Conservation (phyloP, 768 basidiomycete genomes). For the Russula olivacea region DNA sequence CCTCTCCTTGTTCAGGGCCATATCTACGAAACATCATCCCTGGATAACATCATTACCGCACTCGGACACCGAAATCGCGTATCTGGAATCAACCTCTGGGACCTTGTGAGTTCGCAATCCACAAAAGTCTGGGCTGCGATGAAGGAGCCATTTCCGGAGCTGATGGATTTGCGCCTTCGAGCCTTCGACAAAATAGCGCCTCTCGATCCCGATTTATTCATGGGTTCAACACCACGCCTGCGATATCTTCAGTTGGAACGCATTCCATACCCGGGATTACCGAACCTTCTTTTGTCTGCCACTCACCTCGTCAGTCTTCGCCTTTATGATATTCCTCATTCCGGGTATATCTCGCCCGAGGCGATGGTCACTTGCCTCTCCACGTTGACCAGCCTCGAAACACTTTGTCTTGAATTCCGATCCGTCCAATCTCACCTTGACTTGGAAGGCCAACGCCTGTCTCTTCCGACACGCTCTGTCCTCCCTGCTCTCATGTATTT, state of each 20-base stretch:
- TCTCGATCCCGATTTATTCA: background rate
- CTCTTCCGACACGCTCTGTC: background rate
- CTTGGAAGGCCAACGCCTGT: background rate
- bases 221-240: background rate
- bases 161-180: background rate
- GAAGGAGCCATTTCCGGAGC: slow-evolving; percentile 1
- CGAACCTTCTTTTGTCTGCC: background rate
- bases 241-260: background rate
- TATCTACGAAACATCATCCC: too few relatives aligned
- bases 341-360: background rate
- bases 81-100: background rate
- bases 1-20: too few relatives aligned
- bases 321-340: background rate
- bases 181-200: too few relatives aligned
- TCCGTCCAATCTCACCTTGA: background rate
- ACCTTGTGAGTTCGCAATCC: too few relatives aligned
- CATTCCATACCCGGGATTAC: background rate
- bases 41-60: background rate
- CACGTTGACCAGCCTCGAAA: background rate
- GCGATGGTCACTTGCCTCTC: background rate
- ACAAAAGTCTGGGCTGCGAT: background rate
- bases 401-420: background rate
- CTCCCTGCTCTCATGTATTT: background rate
- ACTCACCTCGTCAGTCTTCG: background rate
- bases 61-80: background rate